Conservation (phyloP, 768 basidiomycete genomes). For the Boletus patriciae region DNA sequence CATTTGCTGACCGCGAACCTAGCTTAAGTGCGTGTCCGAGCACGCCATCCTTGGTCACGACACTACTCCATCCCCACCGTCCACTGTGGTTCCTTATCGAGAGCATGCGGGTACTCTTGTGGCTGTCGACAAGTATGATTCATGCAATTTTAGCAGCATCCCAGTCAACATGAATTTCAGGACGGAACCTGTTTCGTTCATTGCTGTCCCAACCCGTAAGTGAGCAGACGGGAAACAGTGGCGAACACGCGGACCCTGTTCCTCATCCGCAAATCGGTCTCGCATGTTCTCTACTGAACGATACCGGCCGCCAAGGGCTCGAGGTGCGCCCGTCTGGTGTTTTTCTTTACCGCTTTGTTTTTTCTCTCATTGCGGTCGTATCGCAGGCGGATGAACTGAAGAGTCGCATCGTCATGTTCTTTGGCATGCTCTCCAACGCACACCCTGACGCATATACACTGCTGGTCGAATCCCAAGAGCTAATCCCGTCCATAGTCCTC, state of each 20-base stretch:
- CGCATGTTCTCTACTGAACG: conserved; percentile 49
- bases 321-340: conserved; percentile 36
- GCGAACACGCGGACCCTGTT: conserved; percentile 24
- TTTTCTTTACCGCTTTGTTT: background rate
- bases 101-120: conserved; percentile 49
- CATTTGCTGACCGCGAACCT: background rate
- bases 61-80: conserved; percentile 51
- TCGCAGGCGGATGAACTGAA: conserved; percentile 39
- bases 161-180: conserved; percentile 34
- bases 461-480: conserved; percentile 47
- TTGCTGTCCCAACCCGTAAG: conserved; percentile 41
- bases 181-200: conserved; percentile 41
- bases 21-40: conserved; percentile 44
- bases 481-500: conserved; percentile 66
- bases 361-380: conserved; percentile 2
- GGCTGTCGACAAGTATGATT: conserved; percentile 48
- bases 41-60: conserved; percentile 43
- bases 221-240: conserved; percentile 17
- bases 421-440: conserved; percentile 40
- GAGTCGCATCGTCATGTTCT: conserved; percentile 39
- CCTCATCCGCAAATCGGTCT: conserved; percentile 50
- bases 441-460: conserved; percentile 40
- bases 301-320: conserved; percentile 38
- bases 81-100: conserved; percentile 52
- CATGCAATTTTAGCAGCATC: background rate